phyloP scores from a whole-genome alignment of 176 grass and related monocot genomes.

The Ensete glaucum region DNA sequence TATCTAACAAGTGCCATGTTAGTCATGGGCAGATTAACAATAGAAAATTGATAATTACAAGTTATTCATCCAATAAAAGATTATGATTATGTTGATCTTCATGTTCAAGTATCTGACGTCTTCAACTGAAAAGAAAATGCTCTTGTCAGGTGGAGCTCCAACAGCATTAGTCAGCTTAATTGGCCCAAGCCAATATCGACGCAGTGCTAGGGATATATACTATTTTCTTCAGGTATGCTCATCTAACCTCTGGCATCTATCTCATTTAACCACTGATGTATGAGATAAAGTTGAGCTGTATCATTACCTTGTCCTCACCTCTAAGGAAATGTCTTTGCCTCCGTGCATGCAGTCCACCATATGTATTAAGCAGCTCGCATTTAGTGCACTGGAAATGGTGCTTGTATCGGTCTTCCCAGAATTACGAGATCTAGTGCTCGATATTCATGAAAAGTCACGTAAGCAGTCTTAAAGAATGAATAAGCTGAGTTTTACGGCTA shows the following conservation, averaged over 20 bases:
- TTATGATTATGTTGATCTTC: not conserved
- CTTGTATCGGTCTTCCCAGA: slow-evolving; percentile 78
- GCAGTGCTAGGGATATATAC: slow-evolving; percentile 72
- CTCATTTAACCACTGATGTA: not conserved
- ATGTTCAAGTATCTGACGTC: not conserved
- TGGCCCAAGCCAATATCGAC: slow-evolving; percentile 67
- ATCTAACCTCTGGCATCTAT: slow-evolving; percentile 3
- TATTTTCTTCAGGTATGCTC: slow-evolving; percentile 91
- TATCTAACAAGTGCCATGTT: not conserved
- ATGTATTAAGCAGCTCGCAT: slow-evolving; percentile 85
- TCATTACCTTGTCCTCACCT: not conserved
- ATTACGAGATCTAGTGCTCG: slow-evolving; percentile 49
- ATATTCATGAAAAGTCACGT: slow-evolving; percentile 69
- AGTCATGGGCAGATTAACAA: no score
- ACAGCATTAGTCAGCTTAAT: slow-evolving; percentile 89
- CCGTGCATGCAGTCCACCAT: slow-evolving; percentile 84
- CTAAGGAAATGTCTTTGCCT: slow-evolving; percentile 10
- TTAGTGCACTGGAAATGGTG: slow-evolving; percentile 60
- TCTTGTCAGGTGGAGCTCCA: slow-evolving; percentile 71
- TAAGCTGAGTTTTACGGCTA: not conserved
- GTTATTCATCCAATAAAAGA: not conserved
- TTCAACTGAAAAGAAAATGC: slow-evolving; percentile 10
- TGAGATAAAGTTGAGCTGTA: not conserved
- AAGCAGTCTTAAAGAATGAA: slow-evolving; percentile 25
- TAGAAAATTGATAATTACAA: not conserved